Conservation (phyloP, 1,139 yeast genomes). For the Scheffersomyces titani region DNA sequence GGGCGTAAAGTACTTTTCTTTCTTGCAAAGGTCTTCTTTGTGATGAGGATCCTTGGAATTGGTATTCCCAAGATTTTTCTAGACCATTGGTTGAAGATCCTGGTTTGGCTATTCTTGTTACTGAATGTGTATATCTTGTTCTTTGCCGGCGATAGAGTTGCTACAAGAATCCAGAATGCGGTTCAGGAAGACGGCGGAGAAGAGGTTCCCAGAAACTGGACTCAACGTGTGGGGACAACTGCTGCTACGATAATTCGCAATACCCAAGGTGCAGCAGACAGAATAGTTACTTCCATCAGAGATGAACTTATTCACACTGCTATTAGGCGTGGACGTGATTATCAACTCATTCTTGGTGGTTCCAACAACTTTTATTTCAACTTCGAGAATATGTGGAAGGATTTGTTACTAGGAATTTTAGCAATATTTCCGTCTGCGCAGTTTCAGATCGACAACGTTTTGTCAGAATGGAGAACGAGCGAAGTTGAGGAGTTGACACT, state of each 20-base stretch:
- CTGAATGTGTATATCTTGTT: conserved; percentile 12
- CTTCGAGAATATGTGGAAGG: conserved; percentile 20
- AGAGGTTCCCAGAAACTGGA: neutral
- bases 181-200: conserved; percentile 2
- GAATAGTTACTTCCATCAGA: conserved; percentile 4
- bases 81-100: conserved; percentile 7
- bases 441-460: conserved; percentile 11
- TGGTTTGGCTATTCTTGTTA: neutral
- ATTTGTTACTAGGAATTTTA: conserved; percentile 18
- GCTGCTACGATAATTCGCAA: neutral
- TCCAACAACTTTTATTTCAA: conserved; percentile 12
- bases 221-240: neutral
- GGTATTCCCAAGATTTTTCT: conserved; percentile 7
- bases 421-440: conserved; percentile 23
- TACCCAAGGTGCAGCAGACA: conserved; percentile 9
- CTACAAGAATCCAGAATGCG: conserved; percentile 11
- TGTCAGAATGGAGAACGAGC: conserved; percentile 17
- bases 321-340: conserved; percentile 25
- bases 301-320: conserved; percentile 17
- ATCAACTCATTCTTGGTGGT: conserved; percentile 19
- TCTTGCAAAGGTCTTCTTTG: conserved; percentile 8
- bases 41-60: conserved; percentile 13
- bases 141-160: conserved; percentile 15
- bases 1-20: neutral
- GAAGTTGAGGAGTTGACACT: conserved; percentile 21